Conservation (phyloP, 768 basidiomycete species). For the Lentinula detonsa region DNA sequence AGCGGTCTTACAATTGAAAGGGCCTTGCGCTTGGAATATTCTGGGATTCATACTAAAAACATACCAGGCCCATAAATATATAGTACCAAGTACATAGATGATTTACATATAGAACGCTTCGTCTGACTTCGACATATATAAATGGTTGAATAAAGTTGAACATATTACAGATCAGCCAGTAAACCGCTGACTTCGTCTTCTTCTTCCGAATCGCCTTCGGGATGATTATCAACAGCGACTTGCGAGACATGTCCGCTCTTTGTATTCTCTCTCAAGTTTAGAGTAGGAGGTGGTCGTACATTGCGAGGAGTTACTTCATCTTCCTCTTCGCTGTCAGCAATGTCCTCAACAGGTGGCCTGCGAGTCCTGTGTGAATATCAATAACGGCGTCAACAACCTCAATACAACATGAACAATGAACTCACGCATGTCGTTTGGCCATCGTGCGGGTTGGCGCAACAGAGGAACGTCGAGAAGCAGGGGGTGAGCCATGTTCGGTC, state of each 20-base stretch:
- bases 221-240: constrained; percentile 26
- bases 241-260: constrained; percentile 12
- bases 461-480: constrained; percentile 9
- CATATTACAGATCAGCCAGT: constrained; percentile 23
- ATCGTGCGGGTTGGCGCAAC: constrained; percentile 42
- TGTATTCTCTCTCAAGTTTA: constrained; percentile 32
- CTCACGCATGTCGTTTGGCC: constrained; percentile 58
- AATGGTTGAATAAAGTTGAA: background rate
- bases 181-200: constrained; percentile 49
- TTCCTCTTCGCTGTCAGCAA: constrained; percentile 32
- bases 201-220: constrained; percentile 44
- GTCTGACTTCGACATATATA: background rate
- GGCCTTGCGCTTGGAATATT: too few species aligned
- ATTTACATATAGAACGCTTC: too few species aligned
- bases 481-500: constrained; percentile 26
- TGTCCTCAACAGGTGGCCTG: constrained; percentile 29
- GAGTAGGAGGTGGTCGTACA: constrained; percentile 9
- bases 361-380: constrained; percentile 27
- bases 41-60: too few species aligned
- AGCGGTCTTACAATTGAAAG: too few species aligned
- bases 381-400: background rate
- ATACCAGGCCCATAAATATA: too few species aligned
- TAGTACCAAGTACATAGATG: too few species aligned
- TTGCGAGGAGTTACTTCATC: constrained; percentile 21
- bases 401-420: constrained; percentile 4